These are phyloP conservation scores for Begonia fuchsioides DNA, from an alignment of 306 rosid species.

Conservation along the genomic window DNA sequence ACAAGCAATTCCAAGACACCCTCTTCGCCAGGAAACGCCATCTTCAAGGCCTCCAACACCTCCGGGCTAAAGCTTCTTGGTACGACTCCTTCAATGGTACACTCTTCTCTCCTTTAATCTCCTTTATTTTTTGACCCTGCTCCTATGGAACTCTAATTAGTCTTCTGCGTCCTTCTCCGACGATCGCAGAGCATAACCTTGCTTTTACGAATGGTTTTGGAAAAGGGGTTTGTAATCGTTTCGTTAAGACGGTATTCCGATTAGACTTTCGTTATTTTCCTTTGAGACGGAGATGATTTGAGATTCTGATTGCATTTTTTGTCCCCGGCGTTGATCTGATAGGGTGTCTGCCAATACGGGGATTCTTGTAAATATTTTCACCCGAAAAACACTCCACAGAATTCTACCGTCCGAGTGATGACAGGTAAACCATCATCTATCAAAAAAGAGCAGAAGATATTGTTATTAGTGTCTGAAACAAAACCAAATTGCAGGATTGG, in stretches of 20 bases:
- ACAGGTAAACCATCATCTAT: slow-evolving; percentile 13
- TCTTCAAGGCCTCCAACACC: slow-evolving; percentile 47
- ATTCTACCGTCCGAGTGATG: slow-evolving; percentile 13
- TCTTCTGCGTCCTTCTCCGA: not conserved
- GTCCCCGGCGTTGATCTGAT: not conserved
- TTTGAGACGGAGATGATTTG: not conserved
- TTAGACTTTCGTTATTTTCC: not conserved
- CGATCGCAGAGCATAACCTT: slow-evolving; percentile 18
- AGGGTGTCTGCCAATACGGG: slow-evolving; percentile 60
- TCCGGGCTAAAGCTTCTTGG: slow-evolving; percentile 72
- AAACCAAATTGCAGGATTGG: slow-evolving; percentile 5
- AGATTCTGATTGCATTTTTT: not conserved
- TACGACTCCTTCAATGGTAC: slow-evolving; percentile 63
- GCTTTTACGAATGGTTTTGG: slow-evolving; percentile 12
- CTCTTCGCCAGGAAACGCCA: slow-evolving; percentile 60
- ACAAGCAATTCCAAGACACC: slow-evolving; percentile 66
- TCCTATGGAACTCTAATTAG: not conserved
- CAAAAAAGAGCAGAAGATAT: no score
- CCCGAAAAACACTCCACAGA: slow-evolving; percentile 28
- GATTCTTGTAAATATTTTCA: slow-evolving; percentile 67
- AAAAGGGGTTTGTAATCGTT: slow-evolving; percentile 44
- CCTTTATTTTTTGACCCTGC: not conserved
- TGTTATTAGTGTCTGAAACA: no score
- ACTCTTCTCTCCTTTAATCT: not conserved
- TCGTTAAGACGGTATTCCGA: slow-evolving; percentile 32